phyloP scores from a whole-genome alignment of 1,139 yeast genomes.

The Saccharomycopsis crataegensis region DNA sequence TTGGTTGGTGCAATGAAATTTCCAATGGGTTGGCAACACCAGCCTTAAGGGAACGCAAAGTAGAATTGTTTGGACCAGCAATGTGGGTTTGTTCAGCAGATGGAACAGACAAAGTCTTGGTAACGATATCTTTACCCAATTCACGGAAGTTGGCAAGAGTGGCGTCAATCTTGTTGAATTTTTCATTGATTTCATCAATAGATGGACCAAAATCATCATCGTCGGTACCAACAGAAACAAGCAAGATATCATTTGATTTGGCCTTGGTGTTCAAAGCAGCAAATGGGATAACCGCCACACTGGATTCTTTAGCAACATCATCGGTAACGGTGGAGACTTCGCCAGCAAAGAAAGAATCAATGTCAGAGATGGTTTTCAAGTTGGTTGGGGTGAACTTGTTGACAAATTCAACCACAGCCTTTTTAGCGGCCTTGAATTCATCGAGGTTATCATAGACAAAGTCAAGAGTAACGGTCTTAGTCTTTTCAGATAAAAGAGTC shows the following conservation, averaged over 20 bases:
- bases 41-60: conserved; percentile 42
- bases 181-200: conserved; percentile 37
- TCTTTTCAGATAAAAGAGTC: conserved; percentile 30
- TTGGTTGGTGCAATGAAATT: conserved; percentile 28
- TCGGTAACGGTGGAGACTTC: conserved; percentile 38
- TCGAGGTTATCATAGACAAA: conserved; percentile 31
- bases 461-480: conserved; percentile 34
- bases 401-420: conserved; percentile 62
- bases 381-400: conserved; percentile 66
- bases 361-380: conserved; percentile 51
- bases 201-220: conserved; percentile 48
- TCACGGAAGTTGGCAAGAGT: conserved; percentile 52
- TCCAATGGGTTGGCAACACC: conserved; percentile 29
- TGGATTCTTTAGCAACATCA: conserved; percentile 40
- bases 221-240: conserved; percentile 36
- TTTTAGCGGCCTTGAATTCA: conserved; percentile 49
- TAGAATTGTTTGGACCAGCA: conserved; percentile 50
- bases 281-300: conserved; percentile 51
- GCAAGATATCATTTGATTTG: conserved; percentile 32
- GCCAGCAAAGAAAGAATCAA: conserved; percentile 59
- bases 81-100: conserved; percentile 50
- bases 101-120: conserved; percentile 46
- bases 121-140: conserved; percentile 46
- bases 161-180: conserved; percentile 41
- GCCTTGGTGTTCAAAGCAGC: conserved; percentile 31